Evolutionary conservation across 2,329 filamentous ascomycete genomes (phyloP).

Genomic region (Fusarium sp.): DNA sequence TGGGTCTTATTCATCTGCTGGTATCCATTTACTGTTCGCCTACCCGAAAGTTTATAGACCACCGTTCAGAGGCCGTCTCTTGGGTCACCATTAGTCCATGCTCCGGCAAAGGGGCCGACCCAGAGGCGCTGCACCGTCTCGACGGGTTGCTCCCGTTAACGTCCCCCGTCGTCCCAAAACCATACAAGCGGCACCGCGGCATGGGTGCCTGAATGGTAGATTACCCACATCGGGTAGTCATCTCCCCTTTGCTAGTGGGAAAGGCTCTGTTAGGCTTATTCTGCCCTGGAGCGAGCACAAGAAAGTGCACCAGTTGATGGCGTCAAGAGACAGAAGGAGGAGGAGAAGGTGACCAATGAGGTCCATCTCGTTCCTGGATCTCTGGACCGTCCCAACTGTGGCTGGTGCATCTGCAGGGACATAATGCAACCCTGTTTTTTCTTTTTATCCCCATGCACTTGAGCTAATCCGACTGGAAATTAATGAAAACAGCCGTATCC

Average conservation of each 20-base stretch:
- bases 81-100: conserved; percentile 29
- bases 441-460: conserved; percentile 16
- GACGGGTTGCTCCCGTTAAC: conserved; percentile 40
- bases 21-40: conserved; percentile 11
- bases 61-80: conserved; percentile 24
- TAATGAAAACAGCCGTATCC: conserved; percentile 24
- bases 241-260: conserved; percentile 41
- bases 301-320: conserved; percentile 31
- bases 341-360: conserved; percentile 24
- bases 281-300: conserved; percentile 24
- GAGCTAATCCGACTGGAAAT: conserved; percentile 31
- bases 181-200: conserved; percentile 27
- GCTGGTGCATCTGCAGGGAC: conserved; percentile 39
- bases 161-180: conserved; percentile 27
- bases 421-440: conserved; percentile 36
- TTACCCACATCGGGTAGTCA: conserved; percentile 42
- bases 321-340: conserved; percentile 32
- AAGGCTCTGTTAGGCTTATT: conserved; percentile 32
- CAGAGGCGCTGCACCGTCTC: conserved; percentile 40
- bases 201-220: conserved; percentile 26
- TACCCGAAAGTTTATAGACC: conserved; percentile 16
- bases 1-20: background rate
- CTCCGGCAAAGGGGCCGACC: conserved; percentile 33
- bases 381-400: conserved; percentile 11
- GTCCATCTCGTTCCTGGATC: conserved; percentile 36